These are phyloP conservation scores for Quercus lobata DNA, from an alignment of 331 rosid genomes.

Conservation along the genomic window DNA sequence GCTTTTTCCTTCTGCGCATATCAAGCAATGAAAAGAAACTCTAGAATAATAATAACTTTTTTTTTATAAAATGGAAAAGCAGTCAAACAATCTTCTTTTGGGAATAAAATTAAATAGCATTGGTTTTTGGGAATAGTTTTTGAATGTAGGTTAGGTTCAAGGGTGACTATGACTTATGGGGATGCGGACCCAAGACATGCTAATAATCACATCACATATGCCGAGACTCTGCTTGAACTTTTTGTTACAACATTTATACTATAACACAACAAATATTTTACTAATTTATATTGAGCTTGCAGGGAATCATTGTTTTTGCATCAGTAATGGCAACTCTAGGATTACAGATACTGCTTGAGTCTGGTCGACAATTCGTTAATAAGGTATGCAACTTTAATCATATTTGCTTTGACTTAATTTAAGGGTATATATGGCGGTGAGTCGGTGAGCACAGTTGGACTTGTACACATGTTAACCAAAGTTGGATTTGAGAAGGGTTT, in stretches of 20 bases:
- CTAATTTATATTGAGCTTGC: conserved; percentile 19
- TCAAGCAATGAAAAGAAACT: background rate
- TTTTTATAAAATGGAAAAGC: background rate
- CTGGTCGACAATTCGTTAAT: conserved; percentile 37
- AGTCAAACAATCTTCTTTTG: background rate
- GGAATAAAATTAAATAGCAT: background rate
- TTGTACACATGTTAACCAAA: background rate
- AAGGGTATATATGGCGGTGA: background rate
- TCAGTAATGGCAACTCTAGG: conserved; percentile 88
- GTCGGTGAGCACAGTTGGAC: background rate
- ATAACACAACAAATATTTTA: background rate
- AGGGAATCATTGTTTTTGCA: conserved; percentile 88
- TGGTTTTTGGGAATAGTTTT: background rate
- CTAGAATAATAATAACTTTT: too few relatives aligned
- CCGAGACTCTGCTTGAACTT: background rate
- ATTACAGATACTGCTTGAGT: conserved; percentile 68
- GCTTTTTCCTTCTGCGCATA: background rate
- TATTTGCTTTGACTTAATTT: background rate
- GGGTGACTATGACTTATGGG: background rate
- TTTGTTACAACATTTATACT: background rate
- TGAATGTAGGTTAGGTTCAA: background rate
- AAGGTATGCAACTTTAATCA: conserved; percentile 22
- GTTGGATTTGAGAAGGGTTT: background rate
- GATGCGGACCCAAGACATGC: background rate
- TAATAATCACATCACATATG: too few relatives aligned